Percentiles rank a stretch among this genome's conserved stretches.
Evolutionary conservation across 2,329 filamentous ascomycete genomes (phyloP).

Genomic region (Pseudogymnoascus sp.): DNA sequence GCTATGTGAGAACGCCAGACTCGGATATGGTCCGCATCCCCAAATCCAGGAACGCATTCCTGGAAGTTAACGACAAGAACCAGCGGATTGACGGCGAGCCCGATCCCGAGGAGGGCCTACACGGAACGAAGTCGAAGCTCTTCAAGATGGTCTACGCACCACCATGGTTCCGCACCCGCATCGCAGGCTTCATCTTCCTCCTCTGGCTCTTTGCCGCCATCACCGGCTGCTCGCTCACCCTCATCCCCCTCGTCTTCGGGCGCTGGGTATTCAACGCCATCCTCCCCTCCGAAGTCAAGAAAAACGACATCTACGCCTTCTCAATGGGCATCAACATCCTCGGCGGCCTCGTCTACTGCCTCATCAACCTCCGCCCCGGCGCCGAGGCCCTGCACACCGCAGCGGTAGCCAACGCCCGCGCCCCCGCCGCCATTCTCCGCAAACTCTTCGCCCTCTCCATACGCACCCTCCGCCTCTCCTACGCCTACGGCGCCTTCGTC

Average conservation of each 20-base stretch:
- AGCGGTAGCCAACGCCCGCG: conserved; percentile 22
- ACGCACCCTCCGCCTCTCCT: conserved; percentile 43
- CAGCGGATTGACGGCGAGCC: conserved; percentile 51
- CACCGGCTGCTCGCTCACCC: conserved; percentile 76
- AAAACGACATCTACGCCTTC: conserved; percentile 96
- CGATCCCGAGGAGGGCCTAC: conserved; percentile 45
- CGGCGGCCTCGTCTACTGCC: conserved; percentile 55
- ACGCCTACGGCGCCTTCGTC: conserved; percentile 66
- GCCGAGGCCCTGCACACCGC: conserved; percentile 27
- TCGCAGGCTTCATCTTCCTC: conserved; percentile 76
- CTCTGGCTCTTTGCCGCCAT: conserved; percentile 91
- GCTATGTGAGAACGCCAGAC: conserved; percentile 83
- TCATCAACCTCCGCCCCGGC: conserved; percentile 39
- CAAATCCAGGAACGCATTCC: conserved; percentile 72
- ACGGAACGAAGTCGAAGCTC: conserved; percentile 41
- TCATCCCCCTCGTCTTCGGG: conserved; percentile 79
- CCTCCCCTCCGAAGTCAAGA: conserved; percentile 61
- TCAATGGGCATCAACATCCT: conserved; percentile 81
- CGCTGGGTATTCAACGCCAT: conserved; percentile 66
- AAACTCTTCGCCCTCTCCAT: conserved; percentile 14
- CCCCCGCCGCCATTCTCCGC: conserved; percentile 22
- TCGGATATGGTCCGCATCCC: conserved; percentile 93
- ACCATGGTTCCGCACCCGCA: conserved; percentile 70
- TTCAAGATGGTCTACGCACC: conserved; percentile 66
- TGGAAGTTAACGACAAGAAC: conserved; percentile 63